Base-by-base conservation (phyloP, 805 yeast species). In the Isabelozyma rhagii region DNA sequence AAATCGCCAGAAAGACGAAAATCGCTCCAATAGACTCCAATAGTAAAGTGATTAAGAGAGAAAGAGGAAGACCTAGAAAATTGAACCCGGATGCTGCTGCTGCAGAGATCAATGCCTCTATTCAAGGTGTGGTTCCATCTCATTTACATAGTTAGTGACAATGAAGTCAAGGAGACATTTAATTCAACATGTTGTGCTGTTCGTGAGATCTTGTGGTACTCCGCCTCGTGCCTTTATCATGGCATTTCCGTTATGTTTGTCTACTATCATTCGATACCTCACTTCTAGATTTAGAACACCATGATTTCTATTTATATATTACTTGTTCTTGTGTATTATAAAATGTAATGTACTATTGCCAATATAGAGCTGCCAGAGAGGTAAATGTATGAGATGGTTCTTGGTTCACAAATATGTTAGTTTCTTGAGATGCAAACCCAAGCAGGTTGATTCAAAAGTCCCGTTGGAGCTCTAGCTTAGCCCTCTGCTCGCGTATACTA, bases 11-110 rank as follows among this genome's bases (percentile, higher is more conserved):
- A 55, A 46, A 59, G 53, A 49, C 44, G 47, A 21, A 47, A 39
- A 31, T 31, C 5, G 38, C 41, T 14, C 36, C 45, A 8, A 51
- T 41, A 36, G 46, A 47, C n/a, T 39, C 18, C 13, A 43, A 41
- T n/a, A 51, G 48, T 17, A 47, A 51, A 10, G 42, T 50, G n/a
- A 43, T 43, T 13, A 54, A 54, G 45, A 50, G 49, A 31, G 55
- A 52, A 45, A 51, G 57, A 44, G 55, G 57, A 17, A 48, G 54
- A 42, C 57, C 57, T 18, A 51, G 51, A 44, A 51, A 51, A 43
- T 13, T 27, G 14, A 18, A 18, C 18, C 31, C 21, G 6, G 15
- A 7, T 17, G 15, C 21, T 41, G 28, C 10, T 21, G 10, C 44
- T 14, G 14, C 36, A 8, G 36, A 15, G 31, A 41, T 41, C 14